phyloP scores from a whole-genome alignment of 2,329 filamentous ascomycete genomes.

The Xylaria sp. region DNA sequence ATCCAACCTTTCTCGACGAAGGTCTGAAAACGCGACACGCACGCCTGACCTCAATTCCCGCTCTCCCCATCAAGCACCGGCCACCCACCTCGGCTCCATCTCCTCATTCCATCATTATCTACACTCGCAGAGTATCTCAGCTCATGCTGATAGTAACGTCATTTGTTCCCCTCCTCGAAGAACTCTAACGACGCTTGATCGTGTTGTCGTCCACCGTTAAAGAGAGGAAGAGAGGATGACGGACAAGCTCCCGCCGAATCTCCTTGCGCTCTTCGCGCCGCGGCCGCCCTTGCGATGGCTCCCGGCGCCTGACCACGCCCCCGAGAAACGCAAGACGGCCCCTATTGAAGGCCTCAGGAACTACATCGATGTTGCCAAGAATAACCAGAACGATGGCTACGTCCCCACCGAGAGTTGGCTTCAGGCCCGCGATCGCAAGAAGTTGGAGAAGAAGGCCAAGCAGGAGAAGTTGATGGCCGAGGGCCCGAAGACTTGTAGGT shows the following conservation, averaged over 20 bases:
- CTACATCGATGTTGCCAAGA: constrained; percentile 70
- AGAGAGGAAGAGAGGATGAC: constrained; percentile 60
- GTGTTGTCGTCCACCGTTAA: background rate
- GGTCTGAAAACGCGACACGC: constrained; percentile 26
- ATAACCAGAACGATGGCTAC: constrained; percentile 72
- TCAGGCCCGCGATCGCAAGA: constrained; percentile 77
- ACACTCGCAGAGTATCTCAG: constrained; percentile 18
- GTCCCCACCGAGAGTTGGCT: constrained; percentile 89
- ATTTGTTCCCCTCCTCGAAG: background rate
- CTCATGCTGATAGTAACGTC: constrained; percentile 12
- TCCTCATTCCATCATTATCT: constrained; percentile 7
- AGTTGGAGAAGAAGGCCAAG: constrained; percentile 68
- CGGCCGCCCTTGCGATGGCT: constrained; percentile 88
- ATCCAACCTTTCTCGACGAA: background rate
- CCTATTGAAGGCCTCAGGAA: constrained; percentile 67
- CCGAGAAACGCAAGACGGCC: constrained; percentile 73
- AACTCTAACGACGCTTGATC: constrained; percentile 4
- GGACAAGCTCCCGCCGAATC: constrained; percentile 88
- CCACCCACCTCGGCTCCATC: background rate
- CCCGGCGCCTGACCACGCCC: constrained; percentile 73
- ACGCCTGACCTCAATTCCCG: background rate
- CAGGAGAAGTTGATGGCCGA: constrained; percentile 60
- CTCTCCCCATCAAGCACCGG: constrained; percentile 12
- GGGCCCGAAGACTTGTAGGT: constrained; percentile 57
- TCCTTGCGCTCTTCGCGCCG: constrained; percentile 90